Evolutionary conservation across 148 eudicot genomes (phyloP), one percentile per base, ranked within the genome.

Genomic region (Talinum fruticosum): DNA sequence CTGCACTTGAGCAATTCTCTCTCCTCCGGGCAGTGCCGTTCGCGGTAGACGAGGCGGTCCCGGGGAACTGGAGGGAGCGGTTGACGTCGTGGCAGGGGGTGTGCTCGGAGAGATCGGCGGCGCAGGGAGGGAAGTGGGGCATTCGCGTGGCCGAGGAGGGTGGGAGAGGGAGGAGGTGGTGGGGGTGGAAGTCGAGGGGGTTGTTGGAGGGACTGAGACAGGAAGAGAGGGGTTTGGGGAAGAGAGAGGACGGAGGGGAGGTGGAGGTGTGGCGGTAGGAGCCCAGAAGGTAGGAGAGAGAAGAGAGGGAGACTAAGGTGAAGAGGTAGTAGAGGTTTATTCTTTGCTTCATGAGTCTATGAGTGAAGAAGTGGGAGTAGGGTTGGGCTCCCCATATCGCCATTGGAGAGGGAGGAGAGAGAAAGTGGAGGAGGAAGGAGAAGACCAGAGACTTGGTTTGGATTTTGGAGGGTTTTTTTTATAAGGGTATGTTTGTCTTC

Each of bases 1-100:
- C 87, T 77, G 74, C 98, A 94, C 83, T 26, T 78, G 21, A 94
- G 35, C 71, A 77, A 0, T 83, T 92, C 96, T 0, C 10, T 28
- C 8, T 80, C 72, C 71, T 34, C 84, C 23, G 98, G 98, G 35
- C 98, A 94, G 72, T 94, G 98, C 24, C 98, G 75, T 79, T 94
- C 97, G 2, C 97, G 73, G 68, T 92, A 90, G 21, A 84, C 49
- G 23, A 89, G 79, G 72, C 80, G 72, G 3, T 80, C 85, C 16
- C 97, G 66, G 0, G 83, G 82, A 94, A 94, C 16, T 45, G 72
- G 51, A 92, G 70, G 53, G 98, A 92, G 19, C 98, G 82, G 0
- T 78, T 37, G 30, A 75, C 85, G 82, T 94, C 92, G 69, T 92
- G 88, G 74, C 98, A 94, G 0, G 98, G 98, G 0, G 97, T 90